These are phyloP conservation scores for Cryptococcus hybrid DNA, from an alignment of 1,284 basidiomycete species.

Conservation along the genomic window DNA sequence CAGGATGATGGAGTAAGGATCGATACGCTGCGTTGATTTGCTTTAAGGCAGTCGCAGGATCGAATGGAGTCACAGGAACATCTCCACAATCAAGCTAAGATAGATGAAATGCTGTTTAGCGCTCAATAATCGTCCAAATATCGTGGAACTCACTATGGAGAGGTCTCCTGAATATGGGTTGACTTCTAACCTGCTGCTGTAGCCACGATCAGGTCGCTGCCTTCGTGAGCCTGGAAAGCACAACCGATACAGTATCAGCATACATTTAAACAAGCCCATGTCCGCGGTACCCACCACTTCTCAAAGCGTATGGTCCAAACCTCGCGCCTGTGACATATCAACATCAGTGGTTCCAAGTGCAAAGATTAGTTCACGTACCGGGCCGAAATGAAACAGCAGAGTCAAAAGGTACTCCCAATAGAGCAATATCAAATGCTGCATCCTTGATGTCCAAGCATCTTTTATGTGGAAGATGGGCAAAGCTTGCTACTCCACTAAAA, in stretches of 20 bases:
- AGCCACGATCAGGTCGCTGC: slow-evolving; percentile 46
- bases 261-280: slow-evolving; percentile 25
- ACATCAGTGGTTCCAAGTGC: not conserved
- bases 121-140: too few relatives aligned
- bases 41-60: slow-evolving; percentile 48
- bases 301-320: slow-evolving; percentile 47
- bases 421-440: slow-evolving; percentile 50
- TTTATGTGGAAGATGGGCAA: slow-evolving; percentile 46
- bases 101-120: not conserved
- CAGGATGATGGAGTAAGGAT: slow-evolving; percentile 26
- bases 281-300: slow-evolving; percentile 31
- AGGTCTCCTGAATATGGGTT: slow-evolving; percentile 34
- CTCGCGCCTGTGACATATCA: slow-evolving; percentile 32
- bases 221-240: slow-evolving; percentile 41
- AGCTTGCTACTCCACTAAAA: slow-evolving; percentile 46
- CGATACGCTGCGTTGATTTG: slow-evolving; percentile 49
- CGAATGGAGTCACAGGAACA: slow-evolving; percentile 51
- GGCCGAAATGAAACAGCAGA: slow-evolving; percentile 40
- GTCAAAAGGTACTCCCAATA: slow-evolving; percentile 48
- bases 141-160: slow-evolving; percentile 18
- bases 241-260: slow-evolving; percentile 29
- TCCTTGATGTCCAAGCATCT: slow-evolving; percentile 40
- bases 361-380: slow-evolving; percentile 20
- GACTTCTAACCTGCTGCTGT: slow-evolving; percentile 27
- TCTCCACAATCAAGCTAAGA: slow-evolving; percentile 50